Evolutionary conservation across 176 grass and related monocot genomes (phyloP).

Genomic region (Coix lacrymajobi): DNA sequence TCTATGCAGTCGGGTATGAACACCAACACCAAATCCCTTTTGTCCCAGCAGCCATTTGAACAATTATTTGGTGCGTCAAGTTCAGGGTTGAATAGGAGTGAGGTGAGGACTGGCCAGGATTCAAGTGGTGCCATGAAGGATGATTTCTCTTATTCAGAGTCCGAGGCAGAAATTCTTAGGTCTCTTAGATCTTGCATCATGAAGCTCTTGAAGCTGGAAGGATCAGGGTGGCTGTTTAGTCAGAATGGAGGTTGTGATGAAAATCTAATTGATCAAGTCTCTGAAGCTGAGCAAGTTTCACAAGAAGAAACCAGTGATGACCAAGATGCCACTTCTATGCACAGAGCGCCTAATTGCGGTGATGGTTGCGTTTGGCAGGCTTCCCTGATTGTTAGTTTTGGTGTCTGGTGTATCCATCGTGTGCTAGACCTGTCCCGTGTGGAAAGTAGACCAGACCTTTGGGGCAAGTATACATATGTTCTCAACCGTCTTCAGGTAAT

Average conservation of each 20-base stretch:
- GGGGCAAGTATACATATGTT: slow-evolving; percentile 90
- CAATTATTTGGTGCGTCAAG: slow-evolving; percentile 44
- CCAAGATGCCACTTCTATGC: not conserved
- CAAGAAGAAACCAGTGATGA: not conserved
- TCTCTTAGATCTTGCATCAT: slow-evolving; percentile 50
- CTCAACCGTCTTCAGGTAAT: slow-evolving; percentile 88
- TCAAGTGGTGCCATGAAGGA: slow-evolving; percentile 23
- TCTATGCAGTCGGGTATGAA: slow-evolving; percentile 27
- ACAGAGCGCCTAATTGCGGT: slow-evolving; percentile 35
- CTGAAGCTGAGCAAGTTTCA: slow-evolving; percentile 36
- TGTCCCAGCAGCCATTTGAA: slow-evolving; percentile 66
- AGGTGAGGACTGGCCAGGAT: not conserved
- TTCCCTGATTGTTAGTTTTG: slow-evolving; percentile 62
- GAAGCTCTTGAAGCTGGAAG: slow-evolving; percentile 71
- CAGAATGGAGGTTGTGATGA: slow-evolving; percentile 65
- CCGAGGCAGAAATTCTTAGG: slow-evolving; percentile 47
- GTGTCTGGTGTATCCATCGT: slow-evolving; percentile 68
- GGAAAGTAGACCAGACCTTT: slow-evolving; percentile 83
- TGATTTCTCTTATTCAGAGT: slow-evolving; percentile 17
- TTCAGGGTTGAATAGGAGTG: not conserved
- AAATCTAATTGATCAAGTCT: slow-evolving; percentile 50
- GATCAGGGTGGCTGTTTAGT: slow-evolving; percentile 58
- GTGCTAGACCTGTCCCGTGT: slow-evolving; percentile 57
- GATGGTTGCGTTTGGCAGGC: slow-evolving; percentile 53
- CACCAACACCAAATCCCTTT: slow-evolving; percentile 39